Evolutionary conservation across 768 basidiomycete species (phyloP).

Genomic region (Pleurotus pulmonarius): DNA sequence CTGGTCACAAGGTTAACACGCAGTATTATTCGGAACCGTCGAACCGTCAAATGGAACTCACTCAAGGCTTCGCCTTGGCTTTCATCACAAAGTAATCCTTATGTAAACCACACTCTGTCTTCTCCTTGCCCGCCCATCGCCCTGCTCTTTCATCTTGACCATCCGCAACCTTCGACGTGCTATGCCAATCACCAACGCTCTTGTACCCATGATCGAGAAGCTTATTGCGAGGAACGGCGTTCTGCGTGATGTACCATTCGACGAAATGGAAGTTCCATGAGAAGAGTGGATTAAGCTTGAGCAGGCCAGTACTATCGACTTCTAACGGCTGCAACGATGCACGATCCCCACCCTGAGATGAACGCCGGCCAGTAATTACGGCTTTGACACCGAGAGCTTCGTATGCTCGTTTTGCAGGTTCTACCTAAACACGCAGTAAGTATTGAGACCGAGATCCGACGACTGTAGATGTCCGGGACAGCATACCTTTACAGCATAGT

Average conservation of each 20-base stretch:
- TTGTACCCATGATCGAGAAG: constrained; percentile 90
- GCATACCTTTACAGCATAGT: constrained; percentile 86
- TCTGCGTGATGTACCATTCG: constrained; percentile 76
- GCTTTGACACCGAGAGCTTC: constrained; percentile 70
- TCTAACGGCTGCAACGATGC: constrained; percentile 81
- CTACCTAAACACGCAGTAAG: constrained; percentile 57
- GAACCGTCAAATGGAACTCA: not conserved
- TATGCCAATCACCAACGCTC: constrained; percentile 98
- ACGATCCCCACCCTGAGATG: constrained; percentile 91
- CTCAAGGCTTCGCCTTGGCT: constrained; percentile 35
- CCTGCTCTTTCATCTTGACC: constrained; percentile 87
- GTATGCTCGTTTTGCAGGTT: constrained; percentile 90
- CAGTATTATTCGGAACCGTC: not conserved
- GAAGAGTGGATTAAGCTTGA: constrained; percentile 94
- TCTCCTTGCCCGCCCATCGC: constrained; percentile 85
- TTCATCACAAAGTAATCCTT: constrained; percentile 85
- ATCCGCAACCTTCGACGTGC: constrained; percentile 67
- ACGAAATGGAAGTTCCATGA: constrained; percentile 84
- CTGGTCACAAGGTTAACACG: constrained; percentile 5
- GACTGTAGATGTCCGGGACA: not conserved
- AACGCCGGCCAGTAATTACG: constrained; percentile 93
- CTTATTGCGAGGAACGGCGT: constrained; percentile 85
- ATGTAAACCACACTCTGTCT: constrained; percentile 96
- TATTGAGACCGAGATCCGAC: constrained; percentile 2
- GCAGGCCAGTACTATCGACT: constrained; percentile 81